phyloP scores from a whole-genome alignment of 2,329 filamentous ascomycete genomes.

The Diplocarpon rosae region DNA sequence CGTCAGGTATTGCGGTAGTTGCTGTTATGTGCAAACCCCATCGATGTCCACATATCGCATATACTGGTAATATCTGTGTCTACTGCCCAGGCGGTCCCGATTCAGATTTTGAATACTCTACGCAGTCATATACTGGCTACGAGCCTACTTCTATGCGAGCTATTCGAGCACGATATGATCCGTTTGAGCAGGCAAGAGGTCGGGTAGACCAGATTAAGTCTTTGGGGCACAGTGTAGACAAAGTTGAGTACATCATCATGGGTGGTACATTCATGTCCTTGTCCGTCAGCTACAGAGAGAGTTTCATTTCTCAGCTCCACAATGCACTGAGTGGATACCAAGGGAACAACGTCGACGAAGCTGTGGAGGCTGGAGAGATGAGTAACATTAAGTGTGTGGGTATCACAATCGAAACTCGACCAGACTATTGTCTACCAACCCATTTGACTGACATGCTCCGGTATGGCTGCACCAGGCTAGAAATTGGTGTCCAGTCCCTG shows the following conservation, averaged over 20 bases:
- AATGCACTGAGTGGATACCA: constrained; percentile 96
- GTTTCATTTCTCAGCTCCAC: constrained; percentile 91
- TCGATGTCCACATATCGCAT: constrained; percentile 92
- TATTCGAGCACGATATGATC: constrained; percentile 92
- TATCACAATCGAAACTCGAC: constrained; percentile 94
- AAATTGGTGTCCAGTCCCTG: constrained; percentile 90
- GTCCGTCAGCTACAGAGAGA: constrained; percentile 75
- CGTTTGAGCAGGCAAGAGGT: constrained; percentile 92
- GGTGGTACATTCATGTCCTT: constrained; percentile 98
- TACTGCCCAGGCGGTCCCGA: constrained; percentile 97
- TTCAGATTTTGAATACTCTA: constrained; percentile 98
- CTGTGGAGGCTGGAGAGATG: constrained; percentile 88
- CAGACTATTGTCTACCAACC: constrained; percentile 93
- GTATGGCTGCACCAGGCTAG: constrained; percentile 92
- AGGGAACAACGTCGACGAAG: constrained; percentile 88
- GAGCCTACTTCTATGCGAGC: constrained; percentile 98
- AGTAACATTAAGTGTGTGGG: constrained; percentile 96
- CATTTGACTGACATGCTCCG: constrained; percentile 91
- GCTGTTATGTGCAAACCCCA: constrained; percentile 99
- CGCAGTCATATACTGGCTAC: constrained; percentile 96
- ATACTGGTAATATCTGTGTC: constrained; percentile 97
- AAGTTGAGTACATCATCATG: constrained; percentile 99
- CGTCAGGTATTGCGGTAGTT: constrained; percentile 93
- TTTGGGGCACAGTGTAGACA: constrained; percentile 92
- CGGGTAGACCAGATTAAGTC: constrained; percentile 95